Conservation (phyloP, 106 monocot genomes). For the Allium fistulosum region DNA sequence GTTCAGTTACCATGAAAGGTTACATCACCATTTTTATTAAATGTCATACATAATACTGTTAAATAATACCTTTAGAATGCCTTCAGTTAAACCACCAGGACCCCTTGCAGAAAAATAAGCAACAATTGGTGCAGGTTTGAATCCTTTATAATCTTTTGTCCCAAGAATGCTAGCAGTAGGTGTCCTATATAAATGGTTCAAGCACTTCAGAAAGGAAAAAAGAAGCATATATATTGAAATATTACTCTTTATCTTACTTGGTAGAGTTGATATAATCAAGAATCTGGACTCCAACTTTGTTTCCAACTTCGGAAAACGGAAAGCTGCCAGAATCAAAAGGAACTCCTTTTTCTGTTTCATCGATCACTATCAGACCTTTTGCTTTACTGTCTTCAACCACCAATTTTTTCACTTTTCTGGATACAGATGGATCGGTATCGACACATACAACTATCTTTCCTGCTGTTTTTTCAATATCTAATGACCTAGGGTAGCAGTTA, state of each 20-base stretch:
- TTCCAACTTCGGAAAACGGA: conserved; percentile 69
- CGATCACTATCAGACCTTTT: conserved; percentile 68
- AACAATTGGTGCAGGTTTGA: conserved; percentile 70
- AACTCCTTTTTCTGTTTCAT: conserved; percentile 51
- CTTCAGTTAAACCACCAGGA: conserved; percentile 80
- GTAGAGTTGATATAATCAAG: conserved; percentile 79
- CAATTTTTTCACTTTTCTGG: conserved; percentile 68
- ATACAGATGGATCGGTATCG: conserved; percentile 55
- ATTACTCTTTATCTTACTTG: conserved; percentile 34
- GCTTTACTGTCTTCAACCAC: conserved; percentile 70
- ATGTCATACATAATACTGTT: too few species aligned
- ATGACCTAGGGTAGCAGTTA: conserved; percentile 92
- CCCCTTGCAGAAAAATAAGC: conserved; percentile 88
- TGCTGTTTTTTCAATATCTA: conserved; percentile 50
- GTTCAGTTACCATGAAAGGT: neutral
- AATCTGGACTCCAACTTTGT: conserved; percentile 49
- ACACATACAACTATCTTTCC: conserved; percentile 86
- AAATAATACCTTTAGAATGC: conserved; percentile 72
- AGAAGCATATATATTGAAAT: neutral
- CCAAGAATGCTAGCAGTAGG: conserved; percentile 66
- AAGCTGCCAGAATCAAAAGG: conserved; percentile 80
- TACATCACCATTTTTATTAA: neutral
- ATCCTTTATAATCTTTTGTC: conserved; percentile 26
- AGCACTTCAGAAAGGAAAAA: neutral
- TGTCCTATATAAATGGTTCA: conserved; percentile 19